Evolutionary conservation across 2,329 filamentous ascomycete species (phyloP).

Genomic region (Sarocladiaceae sp.): DNA sequence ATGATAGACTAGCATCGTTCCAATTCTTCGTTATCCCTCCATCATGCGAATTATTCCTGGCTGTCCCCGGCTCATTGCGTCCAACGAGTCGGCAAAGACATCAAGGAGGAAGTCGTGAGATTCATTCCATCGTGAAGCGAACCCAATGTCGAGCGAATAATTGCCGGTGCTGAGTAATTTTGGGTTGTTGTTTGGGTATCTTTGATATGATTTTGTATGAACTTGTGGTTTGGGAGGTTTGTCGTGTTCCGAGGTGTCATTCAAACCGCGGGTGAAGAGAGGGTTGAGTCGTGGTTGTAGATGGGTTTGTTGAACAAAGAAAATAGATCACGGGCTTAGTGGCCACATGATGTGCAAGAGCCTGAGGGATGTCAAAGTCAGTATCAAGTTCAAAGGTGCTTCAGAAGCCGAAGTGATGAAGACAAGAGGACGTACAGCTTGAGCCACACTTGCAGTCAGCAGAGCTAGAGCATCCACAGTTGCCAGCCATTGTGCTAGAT

Average conservation of each 20-base stretch:
- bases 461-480: conserved; percentile 9
- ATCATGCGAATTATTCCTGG: neutral
- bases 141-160: neutral
- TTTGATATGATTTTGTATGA: conserved; percentile 4
- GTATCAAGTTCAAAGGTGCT: neutral
- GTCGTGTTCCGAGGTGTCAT: conserved; percentile 8
- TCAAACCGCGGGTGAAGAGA: neutral
- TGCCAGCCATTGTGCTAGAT: conserved; percentile 9
- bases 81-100: neutral
- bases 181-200: conserved; percentile 4
- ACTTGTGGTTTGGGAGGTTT: neutral
- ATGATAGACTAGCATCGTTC: conserved; percentile 8
- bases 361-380: conserved; percentile 1
- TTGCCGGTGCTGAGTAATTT: conserved; percentile 1
- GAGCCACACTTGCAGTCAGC: conserved; percentile 9
- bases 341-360: conserved; percentile 8
- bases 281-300: neutral
- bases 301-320: conserved; percentile 6
- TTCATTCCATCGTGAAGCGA: too few species aligned
- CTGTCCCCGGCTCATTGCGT: neutral
- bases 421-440: conserved; percentile 5
- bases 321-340: conserved; percentile 7
- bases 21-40: conserved; percentile 5
- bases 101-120: neutral
- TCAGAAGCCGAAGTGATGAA: neutral